Percentiles rank a stretch among this genome's conserved stretches.
These are phyloP conservation scores for Endoconidiophora polonica DNA, from an alignment of 2,329 filamentous ascomycete species.

Conservation along the genomic window DNA sequence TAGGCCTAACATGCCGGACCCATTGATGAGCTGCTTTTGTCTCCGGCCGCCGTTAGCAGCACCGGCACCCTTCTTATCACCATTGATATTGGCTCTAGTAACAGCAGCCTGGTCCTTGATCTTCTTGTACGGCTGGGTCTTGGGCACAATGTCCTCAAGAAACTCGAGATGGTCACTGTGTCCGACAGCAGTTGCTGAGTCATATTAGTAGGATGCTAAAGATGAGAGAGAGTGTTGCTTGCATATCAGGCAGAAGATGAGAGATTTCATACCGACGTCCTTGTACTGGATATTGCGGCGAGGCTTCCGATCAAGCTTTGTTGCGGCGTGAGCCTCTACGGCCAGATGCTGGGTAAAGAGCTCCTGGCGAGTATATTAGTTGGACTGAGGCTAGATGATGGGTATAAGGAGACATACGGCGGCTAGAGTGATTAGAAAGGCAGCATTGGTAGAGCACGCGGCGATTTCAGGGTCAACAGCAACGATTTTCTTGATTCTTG, in stretches of 20 bases:
- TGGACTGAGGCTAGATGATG: neutral
- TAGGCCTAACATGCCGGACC: constrained; percentile 10
- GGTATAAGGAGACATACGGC: constrained; percentile 37
- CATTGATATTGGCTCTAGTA: constrained; percentile 31
- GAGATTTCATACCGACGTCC: constrained; percentile 51
- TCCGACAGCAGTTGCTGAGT: constrained; percentile 61
- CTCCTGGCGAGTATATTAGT: constrained; percentile 39
- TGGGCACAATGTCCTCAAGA: constrained; percentile 75
- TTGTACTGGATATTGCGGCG: constrained; percentile 90
- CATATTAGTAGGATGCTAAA: neutral
- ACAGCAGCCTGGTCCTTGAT: constrained; percentile 48
- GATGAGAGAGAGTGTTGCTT: neutral
- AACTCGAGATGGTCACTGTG: constrained; percentile 92
- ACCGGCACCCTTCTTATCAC: constrained; percentile 18
- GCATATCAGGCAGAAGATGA: neutral
- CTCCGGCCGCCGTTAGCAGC: constrained; percentile 9
- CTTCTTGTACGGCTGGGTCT: constrained; percentile 65
- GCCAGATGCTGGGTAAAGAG: constrained; percentile 91
- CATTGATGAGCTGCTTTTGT: constrained; percentile 14
- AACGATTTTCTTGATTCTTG: constrained; percentile 92
- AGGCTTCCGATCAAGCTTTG: constrained; percentile 81
- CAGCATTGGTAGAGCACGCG: constrained; percentile 81
- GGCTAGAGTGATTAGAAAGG: constrained; percentile 83
- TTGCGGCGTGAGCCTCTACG: constrained; percentile 68
- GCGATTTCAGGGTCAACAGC: constrained; percentile 69